phyloP scores from a whole-genome alignment of 495 filamentous ascomycete species.

The Trichoderma erinaceum region DNA sequence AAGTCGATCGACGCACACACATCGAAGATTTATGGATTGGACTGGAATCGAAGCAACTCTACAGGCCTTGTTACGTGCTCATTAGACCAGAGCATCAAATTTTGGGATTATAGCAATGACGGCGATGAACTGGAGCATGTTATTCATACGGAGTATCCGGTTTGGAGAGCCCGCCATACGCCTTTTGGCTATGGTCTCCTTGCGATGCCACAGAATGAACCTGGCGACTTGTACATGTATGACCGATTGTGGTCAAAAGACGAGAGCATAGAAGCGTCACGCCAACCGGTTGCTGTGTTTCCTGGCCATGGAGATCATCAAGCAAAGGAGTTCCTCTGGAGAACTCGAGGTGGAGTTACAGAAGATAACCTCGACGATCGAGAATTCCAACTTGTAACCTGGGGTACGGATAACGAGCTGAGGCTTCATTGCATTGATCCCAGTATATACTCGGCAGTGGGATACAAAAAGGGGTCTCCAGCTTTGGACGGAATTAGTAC shows the following conservation, averaged over 20 bases:
- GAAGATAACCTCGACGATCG: slow-evolving; percentile 70
- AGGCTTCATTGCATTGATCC: slow-evolving; percentile 69
- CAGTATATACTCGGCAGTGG: slow-evolving; percentile 61
- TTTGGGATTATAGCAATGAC: slow-evolving; percentile 75
- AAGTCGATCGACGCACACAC: slow-evolving; percentile 80
- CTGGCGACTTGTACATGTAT: slow-evolving; percentile 79
- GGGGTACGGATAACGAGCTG: slow-evolving; percentile 80
- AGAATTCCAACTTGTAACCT: slow-evolving; percentile 90
- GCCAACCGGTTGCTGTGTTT: slow-evolving; percentile 63
- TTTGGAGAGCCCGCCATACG: slow-evolving; percentile 90
- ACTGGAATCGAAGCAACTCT: slow-evolving; percentile 78
- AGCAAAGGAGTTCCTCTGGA: slow-evolving; percentile 92
- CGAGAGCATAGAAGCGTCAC: slow-evolving; percentile 36
- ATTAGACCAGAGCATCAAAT: slow-evolving; percentile 85
- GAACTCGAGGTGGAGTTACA: slow-evolving; percentile 65
- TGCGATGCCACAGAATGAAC: slow-evolving; percentile 87
- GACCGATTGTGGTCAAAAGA: slow-evolving; percentile 51
- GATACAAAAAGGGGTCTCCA: slow-evolving; percentile 63
- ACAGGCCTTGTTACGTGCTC: slow-evolving; percentile 79
- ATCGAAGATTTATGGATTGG: slow-evolving; percentile 95
- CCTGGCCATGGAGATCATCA: slow-evolving; percentile 72
- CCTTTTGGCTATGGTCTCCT: slow-evolving; percentile 83
- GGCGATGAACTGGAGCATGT: slow-evolving; percentile 62
- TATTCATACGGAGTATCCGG: slow-evolving; percentile 76
- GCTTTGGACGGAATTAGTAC: slow-evolving; percentile 61